phyloP scores from a whole-genome alignment of 192 early-diverging fungal species.

The Rhizophagus sp. region DNA sequence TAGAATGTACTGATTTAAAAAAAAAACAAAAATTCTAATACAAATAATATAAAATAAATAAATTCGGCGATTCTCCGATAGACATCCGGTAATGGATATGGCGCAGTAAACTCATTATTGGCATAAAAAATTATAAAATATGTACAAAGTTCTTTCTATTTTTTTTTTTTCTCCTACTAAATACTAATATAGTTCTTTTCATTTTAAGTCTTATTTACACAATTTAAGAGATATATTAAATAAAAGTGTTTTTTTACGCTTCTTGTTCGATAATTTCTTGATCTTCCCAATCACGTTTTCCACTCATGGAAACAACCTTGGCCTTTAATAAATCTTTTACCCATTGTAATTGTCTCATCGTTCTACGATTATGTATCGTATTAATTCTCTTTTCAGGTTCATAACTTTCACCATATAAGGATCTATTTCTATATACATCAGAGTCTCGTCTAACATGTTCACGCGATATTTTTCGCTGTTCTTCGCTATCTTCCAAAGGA shows the following conservation, averaged over 20 bases:
- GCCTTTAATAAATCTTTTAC: not conserved
- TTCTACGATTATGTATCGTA: not conserved
- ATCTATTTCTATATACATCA: not conserved
- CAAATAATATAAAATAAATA: no score
- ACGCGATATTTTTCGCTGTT: not conserved
- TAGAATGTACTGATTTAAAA: no score
- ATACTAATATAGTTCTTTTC: no score
- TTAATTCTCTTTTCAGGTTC: not conserved
- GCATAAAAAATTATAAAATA: no score
- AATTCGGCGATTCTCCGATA: no score
- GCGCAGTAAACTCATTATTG: no score
- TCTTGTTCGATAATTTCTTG: conserved; percentile 2
- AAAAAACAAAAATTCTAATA: no score
- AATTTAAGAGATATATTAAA: not conserved
- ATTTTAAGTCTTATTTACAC: no score
- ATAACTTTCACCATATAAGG: not conserved
- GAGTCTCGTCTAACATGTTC: not conserved
- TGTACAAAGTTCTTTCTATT: no score
- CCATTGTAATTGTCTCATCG: not conserved
- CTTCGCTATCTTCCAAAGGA: not conserved
- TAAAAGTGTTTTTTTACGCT: not conserved
- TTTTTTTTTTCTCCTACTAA: no score
- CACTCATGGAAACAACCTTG: not conserved
- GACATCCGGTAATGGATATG: no score
- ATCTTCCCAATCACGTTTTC: conserved; percentile 1